These are phyloP conservation scores for Kuraishia hungarica DNA, from an alignment of 805 yeast species.

Conservation along the genomic window DNA sequence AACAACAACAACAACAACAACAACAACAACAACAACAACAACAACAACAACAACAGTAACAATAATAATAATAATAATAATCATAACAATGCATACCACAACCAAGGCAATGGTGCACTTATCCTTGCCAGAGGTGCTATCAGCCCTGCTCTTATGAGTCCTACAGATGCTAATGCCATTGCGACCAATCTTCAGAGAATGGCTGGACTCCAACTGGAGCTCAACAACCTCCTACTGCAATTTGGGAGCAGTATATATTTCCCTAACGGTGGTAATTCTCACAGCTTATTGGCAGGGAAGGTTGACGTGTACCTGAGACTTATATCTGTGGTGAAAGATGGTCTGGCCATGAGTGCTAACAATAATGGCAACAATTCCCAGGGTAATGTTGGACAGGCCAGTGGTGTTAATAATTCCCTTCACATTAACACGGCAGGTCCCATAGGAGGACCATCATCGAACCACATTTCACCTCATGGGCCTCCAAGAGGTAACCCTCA, in stretches of 20 bases:
- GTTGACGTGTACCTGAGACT: conserved; percentile 18
- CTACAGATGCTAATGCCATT: neutral
- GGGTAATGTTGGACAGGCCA: neutral
- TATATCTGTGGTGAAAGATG: conserved; percentile 14
- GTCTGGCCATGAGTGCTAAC: conserved; percentile 4
- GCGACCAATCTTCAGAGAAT: conserved; percentile 4
- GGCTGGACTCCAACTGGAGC: conserved; percentile 15
- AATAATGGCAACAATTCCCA: neutral
- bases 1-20: too few species aligned
- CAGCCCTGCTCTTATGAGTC: conserved; percentile 1
- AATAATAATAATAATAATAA: conserved; percentile 1
- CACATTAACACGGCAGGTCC: neutral
- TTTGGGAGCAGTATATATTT: conserved; percentile 10
- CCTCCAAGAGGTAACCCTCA: neutral
- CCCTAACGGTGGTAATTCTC: conserved; percentile 5
- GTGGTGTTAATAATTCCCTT: neutral
- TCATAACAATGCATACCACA: conserved; percentile 11
- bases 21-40: too few species aligned
- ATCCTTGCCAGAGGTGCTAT: neutral
- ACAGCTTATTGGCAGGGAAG: conserved; percentile 9
- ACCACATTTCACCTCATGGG: neutral
- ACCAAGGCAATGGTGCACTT: conserved; percentile 6
- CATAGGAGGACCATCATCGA: neutral
- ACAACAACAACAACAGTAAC: neutral
- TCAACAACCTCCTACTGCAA: conserved; percentile 19